Evolutionary conservation across 2,329 filamentous ascomycete genomes (phyloP).

Genomic region (Xylogone sp.): DNA sequence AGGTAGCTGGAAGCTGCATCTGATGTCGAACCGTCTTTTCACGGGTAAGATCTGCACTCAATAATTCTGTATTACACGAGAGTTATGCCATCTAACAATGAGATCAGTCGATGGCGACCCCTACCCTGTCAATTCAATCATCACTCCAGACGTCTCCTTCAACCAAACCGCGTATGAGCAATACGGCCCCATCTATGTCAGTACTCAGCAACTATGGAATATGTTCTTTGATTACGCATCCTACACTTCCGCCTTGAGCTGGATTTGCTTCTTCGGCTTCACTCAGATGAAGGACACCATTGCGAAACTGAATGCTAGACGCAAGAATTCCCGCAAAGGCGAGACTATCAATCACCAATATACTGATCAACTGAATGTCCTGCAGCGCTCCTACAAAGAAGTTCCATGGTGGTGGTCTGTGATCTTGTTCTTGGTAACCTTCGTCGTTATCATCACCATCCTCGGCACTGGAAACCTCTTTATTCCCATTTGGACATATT

Average conservation of each 20-base stretch:
- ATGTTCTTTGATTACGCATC: conserved; percentile 60
- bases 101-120: conserved; percentile 15
- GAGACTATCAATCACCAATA: conserved; percentile 50
- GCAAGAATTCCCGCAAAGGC: conserved; percentile 20
- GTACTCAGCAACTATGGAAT: conserved; percentile 52
- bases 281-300: conserved; percentile 42
- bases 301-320: conserved; percentile 37
- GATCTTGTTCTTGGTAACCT: conserved; percentile 44
- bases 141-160: conserved; percentile 28
- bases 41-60: conserved; percentile 32
- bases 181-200: conserved; percentile 53
- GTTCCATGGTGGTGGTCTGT: conserved; percentile 57
- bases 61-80: neutral
- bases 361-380: conserved; percentile 53
- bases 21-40: conserved; percentile 57
- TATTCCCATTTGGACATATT: conserved; percentile 57
- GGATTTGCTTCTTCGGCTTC: conserved; percentile 54
- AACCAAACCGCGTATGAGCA: conserved; percentile 40
- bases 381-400: conserved; percentile 54
- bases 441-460: conserved; percentile 47
- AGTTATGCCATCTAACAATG: conserved; percentile 20
- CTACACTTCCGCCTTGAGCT: conserved; percentile 53
- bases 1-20: conserved; percentile 44
- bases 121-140: conserved; percentile 31
- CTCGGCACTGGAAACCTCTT: conserved; percentile 49